Evolutionary conservation across 176 grass and related monocot species (phyloP).

Genomic region (Lolium rigidum): DNA sequence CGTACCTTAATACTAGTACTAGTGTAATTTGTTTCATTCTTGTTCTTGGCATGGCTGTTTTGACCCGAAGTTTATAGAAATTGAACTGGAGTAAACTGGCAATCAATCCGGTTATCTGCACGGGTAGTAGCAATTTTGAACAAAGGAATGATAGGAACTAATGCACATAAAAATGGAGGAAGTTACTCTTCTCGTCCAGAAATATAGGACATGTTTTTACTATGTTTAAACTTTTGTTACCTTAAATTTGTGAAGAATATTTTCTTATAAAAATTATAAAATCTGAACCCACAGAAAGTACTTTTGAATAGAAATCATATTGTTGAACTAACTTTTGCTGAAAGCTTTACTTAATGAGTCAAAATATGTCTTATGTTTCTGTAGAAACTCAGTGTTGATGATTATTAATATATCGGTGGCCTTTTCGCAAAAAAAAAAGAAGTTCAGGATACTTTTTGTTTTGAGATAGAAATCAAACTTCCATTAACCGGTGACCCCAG

Average conservation of each 20-base stretch:
- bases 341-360: background rate
- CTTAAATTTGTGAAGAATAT: background rate
- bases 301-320: background rate
- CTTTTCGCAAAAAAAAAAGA: too few relatives aligned
- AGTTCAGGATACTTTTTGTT: too few relatives aligned
- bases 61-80: background rate
- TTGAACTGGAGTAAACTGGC: background rate
- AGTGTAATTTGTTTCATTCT: conserved; percentile 7
- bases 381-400: background rate
- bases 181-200: background rate
- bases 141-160: background rate
- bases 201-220: background rate
- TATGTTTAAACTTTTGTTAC: background rate
- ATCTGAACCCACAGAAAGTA: background rate
- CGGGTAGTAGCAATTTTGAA: background rate
- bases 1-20: background rate
- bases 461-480: too few relatives aligned
- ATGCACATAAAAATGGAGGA: conserved; percentile 6
- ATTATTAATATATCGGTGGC: too few relatives aligned
- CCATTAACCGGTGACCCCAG: too few relatives aligned
- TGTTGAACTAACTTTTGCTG: background rate
- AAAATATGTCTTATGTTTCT: background rate
- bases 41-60: background rate
- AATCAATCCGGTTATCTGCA: background rate
- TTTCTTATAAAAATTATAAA: background rate